phyloP scores from a whole-genome alignment of 2,329 filamentous ascomycete species.

The Fusarium bactridioides region DNA sequence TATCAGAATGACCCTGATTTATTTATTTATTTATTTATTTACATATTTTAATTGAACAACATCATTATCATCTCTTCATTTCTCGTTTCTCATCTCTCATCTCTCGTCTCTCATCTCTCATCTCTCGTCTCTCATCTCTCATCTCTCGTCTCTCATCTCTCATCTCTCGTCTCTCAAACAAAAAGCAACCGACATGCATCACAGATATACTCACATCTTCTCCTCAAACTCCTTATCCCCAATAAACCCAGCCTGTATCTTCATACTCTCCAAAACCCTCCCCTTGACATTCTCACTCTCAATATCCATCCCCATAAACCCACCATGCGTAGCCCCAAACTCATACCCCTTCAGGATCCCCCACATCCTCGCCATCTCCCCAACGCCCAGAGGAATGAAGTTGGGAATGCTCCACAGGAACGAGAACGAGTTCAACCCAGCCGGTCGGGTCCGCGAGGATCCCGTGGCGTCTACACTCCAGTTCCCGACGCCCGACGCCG shows the following conservation, averaged over 20 bases:
- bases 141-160: neutral
- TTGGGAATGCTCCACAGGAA: conserved; percentile 85
- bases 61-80: neutral
- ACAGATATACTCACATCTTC: conserved; percentile 10
- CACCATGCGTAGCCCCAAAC: conserved; percentile 73
- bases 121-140: neutral
- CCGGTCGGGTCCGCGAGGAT: conserved; percentile 47
- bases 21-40: neutral
- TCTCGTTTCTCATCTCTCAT: neutral
- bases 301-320: conserved; percentile 71
- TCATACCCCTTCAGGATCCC: conserved; percentile 65
- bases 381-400: conserved; percentile 73
- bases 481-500: conserved; percentile 62
- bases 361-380: conserved; percentile 75
- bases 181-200: neutral
- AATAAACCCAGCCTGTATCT: conserved; percentile 69
- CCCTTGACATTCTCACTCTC: conserved; percentile 63
- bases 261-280: conserved; percentile 77
- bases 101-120: no score
- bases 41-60: neutral
- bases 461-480: conserved; percentile 55
- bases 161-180: neutral
- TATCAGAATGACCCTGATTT: conserved; percentile 29
- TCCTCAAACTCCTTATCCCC: conserved; percentile 51
- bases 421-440: conserved; percentile 62